Percentiles rank a stretch among this genome's conserved stretches.
Conservation (phyloP, 1,284 basidiomycete species). For the Puccinia brachypodii region DNA sequence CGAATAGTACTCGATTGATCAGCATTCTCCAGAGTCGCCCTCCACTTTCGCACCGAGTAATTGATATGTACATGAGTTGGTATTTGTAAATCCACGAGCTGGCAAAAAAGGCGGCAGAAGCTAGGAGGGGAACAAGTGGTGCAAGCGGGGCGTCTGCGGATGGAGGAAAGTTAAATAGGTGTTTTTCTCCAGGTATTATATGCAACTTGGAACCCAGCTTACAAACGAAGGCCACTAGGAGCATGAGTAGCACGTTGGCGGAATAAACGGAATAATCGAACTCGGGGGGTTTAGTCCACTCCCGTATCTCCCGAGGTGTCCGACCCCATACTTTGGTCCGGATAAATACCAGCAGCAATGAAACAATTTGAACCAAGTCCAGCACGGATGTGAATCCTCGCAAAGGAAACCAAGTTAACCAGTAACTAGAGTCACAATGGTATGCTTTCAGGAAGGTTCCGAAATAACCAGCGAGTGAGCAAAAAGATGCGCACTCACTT, state of each 20-base stretch:
- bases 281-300: slow-evolving; percentile 90
- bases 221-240: slow-evolving; percentile 48
- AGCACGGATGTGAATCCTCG: slow-evolving; percentile 91
- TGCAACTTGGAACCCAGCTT: neutral
- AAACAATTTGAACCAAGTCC: slow-evolving; percentile 92
- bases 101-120: slow-evolving; percentile 76
- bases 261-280: slow-evolving; percentile 84
- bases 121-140: slow-evolving; percentile 70
- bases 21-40: slow-evolving; percentile 56
- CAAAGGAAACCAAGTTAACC: slow-evolving; percentile 92
- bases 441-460: slow-evolving; percentile 43
- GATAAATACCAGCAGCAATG: slow-evolving; percentile 79
- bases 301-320: slow-evolving; percentile 90
- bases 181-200: neutral
- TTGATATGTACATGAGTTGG: slow-evolving; percentile 57
- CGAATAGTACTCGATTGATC: slow-evolving; percentile 55
- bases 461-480: slow-evolving; percentile 63
- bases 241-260: slow-evolving; percentile 42
- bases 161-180: neutral
- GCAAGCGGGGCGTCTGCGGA: slow-evolving; percentile 73
- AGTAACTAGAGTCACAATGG: slow-evolving; percentile 71
- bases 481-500: slow-evolving; percentile 47
- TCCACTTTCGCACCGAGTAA: slow-evolving; percentile 57
- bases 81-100: slow-evolving; percentile 52
- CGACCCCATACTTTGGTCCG: slow-evolving; percentile 84